Evolutionary conservation across 1,139 yeast species (phyloP), one percentile per base, ranked within the genome.

Genomic region (Suhomyces atakaporum): DNA sequence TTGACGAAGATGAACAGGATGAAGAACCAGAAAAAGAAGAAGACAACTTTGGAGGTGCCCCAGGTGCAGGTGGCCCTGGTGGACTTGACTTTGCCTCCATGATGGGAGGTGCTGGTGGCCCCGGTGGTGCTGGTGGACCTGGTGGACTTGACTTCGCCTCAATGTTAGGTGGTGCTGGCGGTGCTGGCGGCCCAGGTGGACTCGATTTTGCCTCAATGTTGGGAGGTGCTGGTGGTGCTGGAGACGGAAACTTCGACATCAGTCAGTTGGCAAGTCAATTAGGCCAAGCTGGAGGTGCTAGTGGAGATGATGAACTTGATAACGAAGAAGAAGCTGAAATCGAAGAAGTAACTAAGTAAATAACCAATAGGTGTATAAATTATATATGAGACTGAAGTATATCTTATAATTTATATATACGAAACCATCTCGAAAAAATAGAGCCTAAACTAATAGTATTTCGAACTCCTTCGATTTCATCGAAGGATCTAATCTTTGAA

Each of bases 21-120:
- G 62, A 55, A 49, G 61, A 58, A 27, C 66, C 64, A 7, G 81
- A 67, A 29, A 75, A 69, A 12, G 79, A 73, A 26, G 69, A 63
- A 29, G 75, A 63, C 29, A 33, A 33, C 27, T 32, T 38, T 33
- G 47, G 47, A 22, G 68, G 64, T 16, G 52, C 50, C 29, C 51
- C 50, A 31, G 70, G 69, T 27, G 55, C 45, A 4, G 63, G 52
- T 13, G 60, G 65, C 36, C 58, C 60, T 42, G 66, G 63, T 25
- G 74, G 68, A 14, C 44, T 54, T 31, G 60, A 53, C 33, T 51
- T 55, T 27, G 41, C 54, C 11, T 48, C 50, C 35, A 39, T 52
- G 46, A 49, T 55, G 54, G 53, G 47, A 34, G 49, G 53, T 20
- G 46, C 45, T 18, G 53, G 52, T 16, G 58, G 56, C 13, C 57